Percentiles rank a stretch among this genome's conserved stretches.
phyloP scores from a whole-genome alignment of 208 protist species.

The Angomonas ambiguus region DNA sequence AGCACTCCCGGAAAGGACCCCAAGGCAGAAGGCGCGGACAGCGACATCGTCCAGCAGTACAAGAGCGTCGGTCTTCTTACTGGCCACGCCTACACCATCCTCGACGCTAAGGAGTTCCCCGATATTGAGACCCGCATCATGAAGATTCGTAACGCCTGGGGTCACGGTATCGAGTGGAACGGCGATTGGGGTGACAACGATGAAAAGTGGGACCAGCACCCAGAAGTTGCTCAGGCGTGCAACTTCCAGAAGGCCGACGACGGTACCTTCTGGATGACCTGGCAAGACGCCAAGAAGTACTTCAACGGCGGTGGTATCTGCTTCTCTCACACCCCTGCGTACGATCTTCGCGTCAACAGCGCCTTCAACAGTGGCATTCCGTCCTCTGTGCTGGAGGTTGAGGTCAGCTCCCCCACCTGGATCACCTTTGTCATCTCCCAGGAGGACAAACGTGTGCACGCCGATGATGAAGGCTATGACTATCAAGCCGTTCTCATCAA shows the following conservation, averaged over 20 bases:
- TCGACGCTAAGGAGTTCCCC: constrained; percentile 56
- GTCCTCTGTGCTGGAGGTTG: constrained; percentile 26
- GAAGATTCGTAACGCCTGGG: not conserved
- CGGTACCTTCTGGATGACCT: constrained; percentile 55
- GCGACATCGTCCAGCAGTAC: constrained; percentile 21
- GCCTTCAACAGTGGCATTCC: constrained; percentile 33
- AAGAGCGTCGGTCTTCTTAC: constrained; percentile 49
- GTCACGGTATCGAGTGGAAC: not conserved
- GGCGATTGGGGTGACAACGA: constrained; percentile 3
- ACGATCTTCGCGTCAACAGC: constrained; percentile 47
- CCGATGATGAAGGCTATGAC: constrained; percentile 25
- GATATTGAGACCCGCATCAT: constrained; percentile 13
- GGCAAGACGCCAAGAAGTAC: constrained; percentile 43
- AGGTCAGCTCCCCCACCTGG: constrained; percentile 34
- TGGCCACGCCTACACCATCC: constrained; percentile 65
- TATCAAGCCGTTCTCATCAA: constrained; percentile 84
- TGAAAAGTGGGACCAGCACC: constrained; percentile 1
- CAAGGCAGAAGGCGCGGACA: constrained; percentile 1
- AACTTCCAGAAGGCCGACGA: constrained; percentile 1
- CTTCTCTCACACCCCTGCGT: constrained; percentile 25
- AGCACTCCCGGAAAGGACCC: constrained; percentile 13
- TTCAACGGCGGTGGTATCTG: constrained; percentile 53
- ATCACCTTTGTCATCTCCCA: constrained; percentile 77
- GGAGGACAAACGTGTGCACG: constrained; percentile 55
- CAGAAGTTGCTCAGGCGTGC: not conserved